A percentile compares a stretch with the other conserved stretches of the same genome.
Evolutionary conservation across 176 grass and related monocot genomes (phyloP).

Genomic region (Rhipidocladum racemiflorum): DNA sequence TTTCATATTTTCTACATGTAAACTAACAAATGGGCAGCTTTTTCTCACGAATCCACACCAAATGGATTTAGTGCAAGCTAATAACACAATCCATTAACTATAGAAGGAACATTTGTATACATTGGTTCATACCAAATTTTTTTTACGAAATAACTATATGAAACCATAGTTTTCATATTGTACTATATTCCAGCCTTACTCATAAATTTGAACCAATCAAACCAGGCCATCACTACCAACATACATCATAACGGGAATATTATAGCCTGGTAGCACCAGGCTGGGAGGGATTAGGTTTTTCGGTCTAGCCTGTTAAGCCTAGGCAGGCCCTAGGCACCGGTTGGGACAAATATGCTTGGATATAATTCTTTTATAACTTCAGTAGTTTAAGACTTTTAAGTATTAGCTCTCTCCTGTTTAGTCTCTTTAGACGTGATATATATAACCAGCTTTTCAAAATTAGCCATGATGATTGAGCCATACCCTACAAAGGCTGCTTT

Average conservation of each 20-base stretch:
- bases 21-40: too few species aligned
- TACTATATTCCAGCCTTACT: neutral
- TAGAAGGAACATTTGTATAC: too few species aligned
- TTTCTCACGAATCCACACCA: too few species aligned
- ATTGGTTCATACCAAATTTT: too few species aligned
- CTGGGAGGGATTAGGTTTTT: neutral
- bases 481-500: neutral
- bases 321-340: neutral
- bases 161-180: neutral
- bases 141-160: too few species aligned
- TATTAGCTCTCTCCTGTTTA: neutral
- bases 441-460: constrained; percentile 1
- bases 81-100: too few species aligned
- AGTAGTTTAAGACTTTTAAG: neutral
- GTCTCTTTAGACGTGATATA: neutral
- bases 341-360: neutral
- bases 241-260: neutral
- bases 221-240: neutral
- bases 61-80: too few species aligned
- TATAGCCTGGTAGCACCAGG: neutral
- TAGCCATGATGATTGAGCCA: neutral
- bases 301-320: neutral
- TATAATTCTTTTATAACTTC: neutral
- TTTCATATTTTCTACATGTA: too few species aligned
- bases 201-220: neutral